phyloP scores from a whole-genome alignment of 768 basidiomycete species.

The Serendipita sp. region DNA sequence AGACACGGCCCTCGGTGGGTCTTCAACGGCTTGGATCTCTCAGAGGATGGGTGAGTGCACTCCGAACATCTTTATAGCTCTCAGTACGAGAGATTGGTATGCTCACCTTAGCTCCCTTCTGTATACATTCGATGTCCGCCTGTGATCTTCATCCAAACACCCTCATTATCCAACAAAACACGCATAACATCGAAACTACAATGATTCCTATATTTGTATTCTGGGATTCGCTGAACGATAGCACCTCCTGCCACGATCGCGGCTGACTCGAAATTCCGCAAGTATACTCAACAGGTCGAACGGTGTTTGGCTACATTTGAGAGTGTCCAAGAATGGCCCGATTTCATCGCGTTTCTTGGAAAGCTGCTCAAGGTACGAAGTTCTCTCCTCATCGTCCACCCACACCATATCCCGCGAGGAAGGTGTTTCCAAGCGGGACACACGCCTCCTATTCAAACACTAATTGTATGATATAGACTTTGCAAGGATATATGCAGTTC shows the following conservation, averaged over 20 bases:
- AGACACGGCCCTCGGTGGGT: not conserved
- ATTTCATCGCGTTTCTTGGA: constrained; percentile 94
- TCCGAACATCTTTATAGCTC: not conserved
- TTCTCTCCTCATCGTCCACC: not conserved
- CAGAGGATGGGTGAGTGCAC: not conserved
- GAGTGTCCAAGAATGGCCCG: constrained; percentile 96
- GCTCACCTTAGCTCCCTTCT: not conserved
- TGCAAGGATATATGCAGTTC: constrained; percentile 87
- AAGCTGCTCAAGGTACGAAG: constrained; percentile 65
- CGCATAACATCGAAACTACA: too few species aligned
- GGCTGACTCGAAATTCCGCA: constrained; percentile 85
- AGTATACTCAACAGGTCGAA: constrained; percentile 84
- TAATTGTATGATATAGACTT: constrained; percentile 37
- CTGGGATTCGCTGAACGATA: not conserved
- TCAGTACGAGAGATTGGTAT: not conserved
- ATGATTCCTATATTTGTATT: not conserved
- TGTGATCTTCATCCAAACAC: not conserved
- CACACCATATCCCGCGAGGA: not conserved
- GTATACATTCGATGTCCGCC: not conserved
- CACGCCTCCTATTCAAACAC: too few species aligned
- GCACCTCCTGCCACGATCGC: not conserved
- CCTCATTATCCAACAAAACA: not conserved
- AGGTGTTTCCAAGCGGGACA: not conserved
- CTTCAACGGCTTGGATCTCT: not conserved
- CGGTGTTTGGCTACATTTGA: constrained; percentile 86